These are phyloP conservation scores for Immersiporthe knoxdaviesiana DNA, from an alignment of 2,329 filamentous ascomycete genomes.

Conservation along the genomic window DNA sequence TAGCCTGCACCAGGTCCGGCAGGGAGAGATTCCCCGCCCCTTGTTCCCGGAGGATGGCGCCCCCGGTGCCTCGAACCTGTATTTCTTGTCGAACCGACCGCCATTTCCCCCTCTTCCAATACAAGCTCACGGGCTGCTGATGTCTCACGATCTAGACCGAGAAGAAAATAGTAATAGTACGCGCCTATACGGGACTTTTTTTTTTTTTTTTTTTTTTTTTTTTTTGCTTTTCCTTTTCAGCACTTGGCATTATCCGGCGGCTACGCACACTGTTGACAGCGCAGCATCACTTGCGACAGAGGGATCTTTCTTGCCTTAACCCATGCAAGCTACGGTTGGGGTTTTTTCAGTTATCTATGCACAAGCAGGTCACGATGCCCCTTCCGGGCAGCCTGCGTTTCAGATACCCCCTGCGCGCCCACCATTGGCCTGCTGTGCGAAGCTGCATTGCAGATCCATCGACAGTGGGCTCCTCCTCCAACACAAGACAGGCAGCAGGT, in stretches of 20 bases:
- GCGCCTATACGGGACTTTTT: not conserved
- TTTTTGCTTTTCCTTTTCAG: too few relatives aligned
- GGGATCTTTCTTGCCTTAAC: not conserved
- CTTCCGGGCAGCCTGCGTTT: conserved; percentile 16
- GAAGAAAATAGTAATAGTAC: not conserved
- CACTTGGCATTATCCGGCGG: not conserved
- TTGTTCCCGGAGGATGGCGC: conserved; percentile 5
- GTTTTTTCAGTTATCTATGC: not conserved
- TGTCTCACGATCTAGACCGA: not conserved
- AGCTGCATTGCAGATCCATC: conserved; percentile 20
- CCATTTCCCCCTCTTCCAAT: not conserved
- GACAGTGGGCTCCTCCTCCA: conserved; percentile 1
- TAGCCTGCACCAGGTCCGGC: not conserved
- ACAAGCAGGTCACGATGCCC: conserved; percentile 1
- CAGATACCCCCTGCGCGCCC: conserved; percentile 13
- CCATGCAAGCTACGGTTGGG: not conserved
- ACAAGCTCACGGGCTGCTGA: not conserved
- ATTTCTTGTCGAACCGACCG: not conserved
- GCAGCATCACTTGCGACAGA: not conserved
- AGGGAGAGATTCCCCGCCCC: not conserved
- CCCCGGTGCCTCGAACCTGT: not conserved
- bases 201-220: too few relatives aligned
- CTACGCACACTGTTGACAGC: not conserved
- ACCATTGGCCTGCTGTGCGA: conserved; percentile 10
- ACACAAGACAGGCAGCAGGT: conserved; percentile 6